phyloP scores from a whole-genome alignment of 441 rosid genomes.

The Gossypium schwendimanii region DNA sequence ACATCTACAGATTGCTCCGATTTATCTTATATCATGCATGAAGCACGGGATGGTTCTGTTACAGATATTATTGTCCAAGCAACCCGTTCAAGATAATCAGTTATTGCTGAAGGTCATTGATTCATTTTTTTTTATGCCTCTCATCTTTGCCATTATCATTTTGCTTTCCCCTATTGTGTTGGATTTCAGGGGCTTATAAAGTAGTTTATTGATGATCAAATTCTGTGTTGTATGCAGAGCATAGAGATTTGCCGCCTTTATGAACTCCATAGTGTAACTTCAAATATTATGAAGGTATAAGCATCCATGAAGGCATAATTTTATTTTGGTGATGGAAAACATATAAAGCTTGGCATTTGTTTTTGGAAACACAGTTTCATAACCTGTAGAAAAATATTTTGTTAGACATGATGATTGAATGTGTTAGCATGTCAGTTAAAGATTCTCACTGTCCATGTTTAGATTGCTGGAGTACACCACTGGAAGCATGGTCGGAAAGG shows the following conservation, averaged over 20 bases:
- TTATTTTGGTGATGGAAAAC: conserved; percentile 1
- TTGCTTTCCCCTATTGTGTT: background rate
- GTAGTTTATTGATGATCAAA: background rate
- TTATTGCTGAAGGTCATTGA: conserved; percentile 62
- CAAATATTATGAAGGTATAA: conserved; percentile 74
- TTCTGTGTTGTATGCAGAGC: conserved; percentile 41
- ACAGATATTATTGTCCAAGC: conserved; percentile 65
- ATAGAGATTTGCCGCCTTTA: conserved; percentile 83
- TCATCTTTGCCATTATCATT: background rate
- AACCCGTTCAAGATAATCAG: conserved; percentile 60
- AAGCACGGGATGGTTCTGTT: conserved; percentile 79
- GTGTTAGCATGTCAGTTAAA: conserved; percentile 8
- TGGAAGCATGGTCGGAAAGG: conserved; percentile 98
- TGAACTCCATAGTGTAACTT: conserved; percentile 56
- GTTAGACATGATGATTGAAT: background rate
- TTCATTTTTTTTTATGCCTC: conserved; percentile 9
- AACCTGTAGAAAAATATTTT: background rate
- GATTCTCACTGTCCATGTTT: conserved; percentile 15
- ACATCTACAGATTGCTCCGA: conserved; percentile 68
- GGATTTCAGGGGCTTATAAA: background rate
- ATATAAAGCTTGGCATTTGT: background rate
- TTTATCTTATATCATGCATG: conserved; percentile 73
- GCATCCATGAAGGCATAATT: conserved; percentile 7
- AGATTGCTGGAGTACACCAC: conserved; percentile 85
- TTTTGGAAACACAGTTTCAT: background rate